These are phyloP conservation scores for Plantago coronopus DNA, from an alignment of 305 asterid species.

Conservation along the genomic window DNA sequence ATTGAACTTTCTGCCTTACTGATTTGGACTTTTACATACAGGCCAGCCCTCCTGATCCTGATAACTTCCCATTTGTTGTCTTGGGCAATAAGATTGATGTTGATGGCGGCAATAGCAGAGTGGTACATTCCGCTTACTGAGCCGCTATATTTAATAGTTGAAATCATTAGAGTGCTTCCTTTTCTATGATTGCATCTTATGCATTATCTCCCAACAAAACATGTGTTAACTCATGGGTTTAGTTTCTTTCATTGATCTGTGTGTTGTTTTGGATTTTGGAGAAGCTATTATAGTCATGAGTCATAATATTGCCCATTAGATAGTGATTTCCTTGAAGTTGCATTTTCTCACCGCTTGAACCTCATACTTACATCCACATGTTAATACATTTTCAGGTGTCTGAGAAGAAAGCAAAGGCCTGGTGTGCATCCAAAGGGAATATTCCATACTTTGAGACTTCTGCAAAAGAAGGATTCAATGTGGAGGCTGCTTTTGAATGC, in stretches of 20 bases:
- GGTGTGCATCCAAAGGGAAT: conserved; percentile 68
- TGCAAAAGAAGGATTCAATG: conserved; percentile 44
- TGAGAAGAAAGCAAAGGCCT: conserved; percentile 67
- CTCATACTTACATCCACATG: conserved; percentile 2
- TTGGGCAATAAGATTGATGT: conserved; percentile 74
- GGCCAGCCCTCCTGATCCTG: conserved; percentile 80
- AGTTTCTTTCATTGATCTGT: background rate
- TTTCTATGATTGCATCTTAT: conserved; percentile 1
- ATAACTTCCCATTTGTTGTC: conserved; percentile 71
- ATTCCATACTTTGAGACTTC: conserved; percentile 45
- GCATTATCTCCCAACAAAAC: background rate
- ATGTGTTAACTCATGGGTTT: background rate
- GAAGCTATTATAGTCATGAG: background rate
- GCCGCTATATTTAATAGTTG: conserved; percentile 1
- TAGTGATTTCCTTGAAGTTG: background rate
- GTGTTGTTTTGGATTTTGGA: background rate
- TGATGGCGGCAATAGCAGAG: conserved; percentile 83
- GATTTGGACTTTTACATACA: conserved; percentile 30
- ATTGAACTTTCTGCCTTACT: conserved; percentile 12
- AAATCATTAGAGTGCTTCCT: background rate
- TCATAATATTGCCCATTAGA: background rate
- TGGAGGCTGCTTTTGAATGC: conserved; percentile 55
- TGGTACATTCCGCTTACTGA: conserved; percentile 36
- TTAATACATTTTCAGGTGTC: conserved; percentile 42
- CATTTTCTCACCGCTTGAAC: conserved; percentile 1